Evolutionary conservation across 2,329 filamentous ascomycete species (phyloP).

Genomic region (Paecilomyces fulvus): DNA sequence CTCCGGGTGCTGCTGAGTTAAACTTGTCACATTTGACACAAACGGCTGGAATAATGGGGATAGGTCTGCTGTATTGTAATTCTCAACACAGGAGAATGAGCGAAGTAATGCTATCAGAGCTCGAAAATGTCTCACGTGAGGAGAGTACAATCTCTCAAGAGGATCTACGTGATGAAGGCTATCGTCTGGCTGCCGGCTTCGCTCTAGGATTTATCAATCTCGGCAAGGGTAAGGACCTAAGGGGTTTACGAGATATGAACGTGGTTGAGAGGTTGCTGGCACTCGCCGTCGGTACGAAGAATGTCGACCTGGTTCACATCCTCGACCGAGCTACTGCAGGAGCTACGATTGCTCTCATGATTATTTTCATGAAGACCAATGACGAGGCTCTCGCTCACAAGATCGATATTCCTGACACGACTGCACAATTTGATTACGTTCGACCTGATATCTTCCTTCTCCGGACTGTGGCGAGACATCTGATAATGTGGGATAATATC

Average conservation of each 20-base stretch:
- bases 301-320: constrained; percentile 84
- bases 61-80: constrained; percentile 85
- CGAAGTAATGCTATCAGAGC: constrained; percentile 96
- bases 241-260: constrained; percentile 86
- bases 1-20: constrained; percentile 82
- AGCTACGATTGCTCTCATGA: constrained; percentile 79
- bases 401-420: constrained; percentile 83
- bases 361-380: constrained; percentile 97
- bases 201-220: constrained; percentile 91
- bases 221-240: constrained; percentile 78
- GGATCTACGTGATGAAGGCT: constrained; percentile 84
- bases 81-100: constrained; percentile 98
- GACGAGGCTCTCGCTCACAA: constrained; percentile 80
- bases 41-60: constrained; percentile 94
- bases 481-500: constrained; percentile 89
- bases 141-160: constrained; percentile 62
- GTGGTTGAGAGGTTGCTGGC: constrained; percentile 80
- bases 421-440: constrained; percentile 90
- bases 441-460: constrained; percentile 87
- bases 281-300: constrained; percentile 79
- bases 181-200: constrained; percentile 87
- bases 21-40: constrained; percentile 90
- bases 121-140: constrained; percentile 77
- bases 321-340: constrained; percentile 87
- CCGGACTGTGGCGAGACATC: constrained; percentile 76